Evolutionary conservation across 768 basidiomycete genomes (phyloP).

Genomic region (Dendrothele bispora): DNA sequence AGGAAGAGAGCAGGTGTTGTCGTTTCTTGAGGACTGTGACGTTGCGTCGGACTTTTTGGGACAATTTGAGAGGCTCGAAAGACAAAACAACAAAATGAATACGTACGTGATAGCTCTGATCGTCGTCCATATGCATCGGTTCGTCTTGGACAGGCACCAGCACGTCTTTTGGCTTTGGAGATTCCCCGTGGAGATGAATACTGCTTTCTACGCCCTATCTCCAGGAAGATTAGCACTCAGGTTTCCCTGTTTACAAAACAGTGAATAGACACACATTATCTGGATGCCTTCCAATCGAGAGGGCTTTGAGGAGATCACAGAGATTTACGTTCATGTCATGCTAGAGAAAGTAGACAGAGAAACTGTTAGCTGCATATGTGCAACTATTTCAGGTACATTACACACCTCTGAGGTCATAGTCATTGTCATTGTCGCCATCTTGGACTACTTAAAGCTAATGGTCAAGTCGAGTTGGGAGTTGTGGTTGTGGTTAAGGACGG

Average conservation of each 20-base stretch:
- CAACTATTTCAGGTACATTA: too few relatives aligned
- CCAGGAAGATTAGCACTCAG: slow-evolving; percentile 30
- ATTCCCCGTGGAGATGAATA: slow-evolving; percentile 14
- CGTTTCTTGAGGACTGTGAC: slow-evolving; percentile 40
- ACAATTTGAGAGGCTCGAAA: too few relatives aligned
- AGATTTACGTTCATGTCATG: slow-evolving; percentile 54
- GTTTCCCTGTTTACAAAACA: not conserved
- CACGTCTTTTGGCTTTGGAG: slow-evolving; percentile 3
- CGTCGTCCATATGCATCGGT: slow-evolving; percentile 47
- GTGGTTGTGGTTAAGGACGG: too few relatives aligned
- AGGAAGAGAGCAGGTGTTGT: too few relatives aligned
- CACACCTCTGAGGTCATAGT: slow-evolving; percentile 3
- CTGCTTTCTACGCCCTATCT: slow-evolving; percentile 40
- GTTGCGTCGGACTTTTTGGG: slow-evolving; percentile 40
- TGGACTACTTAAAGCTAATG: too few relatives aligned
- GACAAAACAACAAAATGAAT: not conserved
- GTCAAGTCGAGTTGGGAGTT: too few relatives aligned
- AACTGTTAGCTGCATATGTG: too few relatives aligned
- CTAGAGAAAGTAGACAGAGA: too few relatives aligned
- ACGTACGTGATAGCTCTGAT: slow-evolving; percentile 42
- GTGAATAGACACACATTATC: slow-evolving; percentile 25
- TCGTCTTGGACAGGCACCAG: slow-evolving; percentile 37
- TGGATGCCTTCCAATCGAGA: slow-evolving; percentile 9
- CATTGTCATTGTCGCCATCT: not conserved
- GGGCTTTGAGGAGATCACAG: slow-evolving; percentile 48